Conservation (phyloP, 371 early-diverging fungal genomes). For the Encephalitozoon hellem region DNA sequence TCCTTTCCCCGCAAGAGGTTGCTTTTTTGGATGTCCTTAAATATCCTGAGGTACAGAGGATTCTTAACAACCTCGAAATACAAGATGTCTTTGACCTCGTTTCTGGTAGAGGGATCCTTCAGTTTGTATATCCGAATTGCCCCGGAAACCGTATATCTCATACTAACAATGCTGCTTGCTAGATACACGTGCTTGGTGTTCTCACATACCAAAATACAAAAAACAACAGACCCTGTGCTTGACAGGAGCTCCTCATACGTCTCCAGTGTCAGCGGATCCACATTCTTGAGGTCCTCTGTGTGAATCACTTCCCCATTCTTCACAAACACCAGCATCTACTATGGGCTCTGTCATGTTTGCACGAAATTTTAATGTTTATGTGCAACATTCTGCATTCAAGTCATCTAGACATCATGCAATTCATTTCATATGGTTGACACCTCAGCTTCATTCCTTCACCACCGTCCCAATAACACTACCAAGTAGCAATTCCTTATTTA, state of each 20-base stretch:
- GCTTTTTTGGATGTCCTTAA: not conserved
- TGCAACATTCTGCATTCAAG: not conserved
- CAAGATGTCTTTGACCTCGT: not conserved
- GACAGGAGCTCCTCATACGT: not conserved
- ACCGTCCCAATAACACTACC: constrained; percentile 14
- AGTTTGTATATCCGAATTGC: not conserved
- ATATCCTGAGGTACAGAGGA: not conserved
- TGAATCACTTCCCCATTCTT: not conserved
- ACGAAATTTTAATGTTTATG: not conserved
- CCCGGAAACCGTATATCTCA: not conserved
- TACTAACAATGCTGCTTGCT: not conserved
- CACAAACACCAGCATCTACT: not conserved
- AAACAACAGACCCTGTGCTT: not conserved
- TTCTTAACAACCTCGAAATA: not conserved
- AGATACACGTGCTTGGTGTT: not conserved
- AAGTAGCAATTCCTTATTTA: constrained; percentile 36
- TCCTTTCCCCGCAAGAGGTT: not conserved
- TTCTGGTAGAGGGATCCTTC: not conserved
- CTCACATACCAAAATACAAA: constrained; percentile 1
- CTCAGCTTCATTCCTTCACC: not conserved
- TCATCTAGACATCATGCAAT: not conserved
- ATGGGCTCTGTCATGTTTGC: not conserved
- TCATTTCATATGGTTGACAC: not conserved
- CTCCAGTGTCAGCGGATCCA: not conserved
- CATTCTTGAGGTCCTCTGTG: not conserved